Conservation (phyloP, 2,329 filamentous ascomycete species). For the Pezicula neosporulosa region DNA sequence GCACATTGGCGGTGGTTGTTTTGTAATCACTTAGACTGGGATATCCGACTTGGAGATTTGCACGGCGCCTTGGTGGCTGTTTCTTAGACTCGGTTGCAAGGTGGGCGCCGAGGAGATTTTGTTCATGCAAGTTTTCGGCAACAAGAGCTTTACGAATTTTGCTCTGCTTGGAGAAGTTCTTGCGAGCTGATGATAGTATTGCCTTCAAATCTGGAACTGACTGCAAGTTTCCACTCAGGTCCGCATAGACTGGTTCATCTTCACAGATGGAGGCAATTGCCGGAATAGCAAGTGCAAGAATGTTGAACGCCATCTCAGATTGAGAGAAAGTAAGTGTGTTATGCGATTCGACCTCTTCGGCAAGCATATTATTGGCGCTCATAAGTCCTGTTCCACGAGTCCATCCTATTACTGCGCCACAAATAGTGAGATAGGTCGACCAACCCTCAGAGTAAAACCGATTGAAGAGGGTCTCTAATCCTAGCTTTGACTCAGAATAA, state of each 20-base stretch:
- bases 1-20: conserved; percentile 78
- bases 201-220: conserved; percentile 89
- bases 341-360: conserved; percentile 89
- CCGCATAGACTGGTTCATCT: conserved; percentile 86
- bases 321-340: conserved; percentile 97
- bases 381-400: conserved; percentile 95
- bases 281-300: conserved; percentile 89
- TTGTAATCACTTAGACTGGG: conserved; percentile 86
- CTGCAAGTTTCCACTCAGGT: conserved; percentile 91
- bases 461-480: conserved; percentile 93
- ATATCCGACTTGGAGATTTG: conserved; percentile 96
- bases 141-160: conserved; percentile 49
- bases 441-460: conserved; percentile 95
- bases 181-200: conserved; percentile 60
- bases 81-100: neutral
- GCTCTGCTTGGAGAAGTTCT: conserved; percentile 72
- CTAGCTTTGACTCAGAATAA: conserved; percentile 96
- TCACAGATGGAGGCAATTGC: conserved; percentile 90
- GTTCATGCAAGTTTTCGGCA: conserved; percentile 89
- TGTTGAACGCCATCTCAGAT: conserved; percentile 97
- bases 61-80: conserved; percentile 44
- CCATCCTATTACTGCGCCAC: conserved; percentile 96
- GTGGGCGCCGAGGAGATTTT: conserved; percentile 42
- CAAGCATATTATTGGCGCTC: conserved; percentile 93
- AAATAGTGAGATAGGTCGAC: conserved; percentile 93